phyloP scores from a whole-genome alignment of 2,329 filamentous ascomycete species.

The Rhynchosporium secalis region DNA sequence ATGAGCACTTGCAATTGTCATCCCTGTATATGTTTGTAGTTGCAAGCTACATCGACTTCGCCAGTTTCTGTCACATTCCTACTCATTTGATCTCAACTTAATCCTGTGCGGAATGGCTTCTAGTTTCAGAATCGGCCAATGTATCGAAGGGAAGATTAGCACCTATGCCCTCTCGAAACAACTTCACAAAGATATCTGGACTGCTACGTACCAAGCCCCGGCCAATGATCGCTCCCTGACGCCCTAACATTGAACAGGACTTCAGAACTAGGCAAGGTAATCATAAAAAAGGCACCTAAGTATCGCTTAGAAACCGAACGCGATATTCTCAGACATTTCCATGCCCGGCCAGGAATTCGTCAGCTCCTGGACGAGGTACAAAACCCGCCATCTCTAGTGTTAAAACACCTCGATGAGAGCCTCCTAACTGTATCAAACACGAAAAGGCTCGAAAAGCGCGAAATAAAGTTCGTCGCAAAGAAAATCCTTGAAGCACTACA shows the following conservation, averaged over 20 bases:
- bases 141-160: conserved; percentile 19
- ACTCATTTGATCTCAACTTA: conserved; percentile 3
- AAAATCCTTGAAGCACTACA: conserved; percentile 24
- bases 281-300: conserved; percentile 23
- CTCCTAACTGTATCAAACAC: conserved; percentile 19
- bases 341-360: conserved; percentile 16
- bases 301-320: conserved; percentile 25
- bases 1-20: neutral
- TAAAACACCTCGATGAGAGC: conserved; percentile 25
- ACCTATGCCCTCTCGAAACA: conserved; percentile 21
- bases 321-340: conserved; percentile 21
- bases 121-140: conserved; percentile 16
- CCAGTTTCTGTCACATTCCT: conserved; percentile 6
- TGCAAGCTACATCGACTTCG: conserved; percentile 1
- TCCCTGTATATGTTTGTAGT: conserved; percentile 1
- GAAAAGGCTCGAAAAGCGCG: conserved; percentile 16
- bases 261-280: conserved; percentile 14
- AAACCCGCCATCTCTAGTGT: conserved; percentile 23
- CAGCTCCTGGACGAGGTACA: conserved; percentile 23
- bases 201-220: conserved; percentile 18
- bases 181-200: conserved; percentile 23
- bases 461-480: conserved; percentile 27
- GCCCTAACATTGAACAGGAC: conserved; percentile 13
- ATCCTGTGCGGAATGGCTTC: conserved; percentile 17
- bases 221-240: neutral